Percentiles rank a stretch among this genome's conserved stretches.
These are phyloP conservation scores for Golubevia sp. DNA, from an alignment of 1,284 basidiomycete genomes.

Conservation along the genomic window DNA sequence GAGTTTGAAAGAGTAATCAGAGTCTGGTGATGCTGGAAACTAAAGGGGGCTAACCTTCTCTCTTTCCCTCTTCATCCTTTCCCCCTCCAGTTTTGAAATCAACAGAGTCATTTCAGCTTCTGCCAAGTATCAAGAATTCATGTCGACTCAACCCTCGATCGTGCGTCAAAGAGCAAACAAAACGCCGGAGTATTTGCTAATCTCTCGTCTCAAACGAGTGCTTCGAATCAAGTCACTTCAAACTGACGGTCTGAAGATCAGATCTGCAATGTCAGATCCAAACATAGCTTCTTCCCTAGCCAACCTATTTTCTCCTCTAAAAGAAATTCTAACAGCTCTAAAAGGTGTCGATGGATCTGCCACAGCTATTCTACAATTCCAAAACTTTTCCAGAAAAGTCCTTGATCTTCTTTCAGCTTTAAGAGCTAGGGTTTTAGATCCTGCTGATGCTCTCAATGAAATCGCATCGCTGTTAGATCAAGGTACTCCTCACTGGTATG, in stretches of 20 bases:
- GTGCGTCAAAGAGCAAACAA: constrained; percentile 39
- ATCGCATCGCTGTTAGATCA: constrained; percentile 50
- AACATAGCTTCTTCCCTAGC: constrained; percentile 35
- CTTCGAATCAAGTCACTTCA: constrained; percentile 47
- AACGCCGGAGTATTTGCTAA: constrained; percentile 41
- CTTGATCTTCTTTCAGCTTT: constrained; percentile 46
- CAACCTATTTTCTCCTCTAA: constrained; percentile 42
- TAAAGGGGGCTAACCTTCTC: background rate
- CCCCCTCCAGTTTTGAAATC: constrained; percentile 20
- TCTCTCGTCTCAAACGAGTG: constrained; percentile 39
- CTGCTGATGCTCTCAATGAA: constrained; percentile 34
- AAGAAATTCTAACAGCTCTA: constrained; percentile 36
- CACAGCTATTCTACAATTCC: constrained; percentile 28
- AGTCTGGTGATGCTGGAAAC: background rate
- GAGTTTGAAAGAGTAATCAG: background rate
- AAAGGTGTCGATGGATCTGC: constrained; percentile 39
- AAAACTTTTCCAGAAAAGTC: constrained; percentile 27
- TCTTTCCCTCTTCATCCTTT: background rate
- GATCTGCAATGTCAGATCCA: constrained; percentile 46
- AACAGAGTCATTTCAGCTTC: constrained; percentile 50
- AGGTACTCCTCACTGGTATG: constrained; percentile 36
- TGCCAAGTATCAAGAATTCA: constrained; percentile 36
- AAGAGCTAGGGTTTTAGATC: constrained; percentile 48
- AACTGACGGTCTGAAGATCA: constrained; percentile 49
- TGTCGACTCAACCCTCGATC: constrained; percentile 30